Conservation (phyloP, 2,329 filamentous ascomycete genomes). For the Paramyrothecium roridum region DNA sequence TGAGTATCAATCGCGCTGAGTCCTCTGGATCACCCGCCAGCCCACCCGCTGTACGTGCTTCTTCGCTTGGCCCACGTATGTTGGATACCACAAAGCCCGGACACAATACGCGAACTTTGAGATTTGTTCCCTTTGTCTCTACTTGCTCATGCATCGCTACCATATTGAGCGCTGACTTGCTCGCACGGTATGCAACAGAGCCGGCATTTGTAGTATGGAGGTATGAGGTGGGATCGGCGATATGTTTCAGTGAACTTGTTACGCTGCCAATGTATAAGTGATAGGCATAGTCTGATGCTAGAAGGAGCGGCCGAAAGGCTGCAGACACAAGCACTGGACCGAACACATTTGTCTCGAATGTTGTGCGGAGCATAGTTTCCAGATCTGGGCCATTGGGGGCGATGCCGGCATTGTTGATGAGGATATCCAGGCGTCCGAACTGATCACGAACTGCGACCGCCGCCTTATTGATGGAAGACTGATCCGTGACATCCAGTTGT, state of each 20-base stretch:
- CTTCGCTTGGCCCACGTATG: not conserved
- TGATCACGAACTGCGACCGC: slow-evolving; percentile 18
- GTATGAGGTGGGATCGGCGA: not conserved
- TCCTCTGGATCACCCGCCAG: not conserved
- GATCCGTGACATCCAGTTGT: slow-evolving; percentile 30
- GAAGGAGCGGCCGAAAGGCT: slow-evolving; percentile 1
- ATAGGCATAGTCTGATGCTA: not conserved
- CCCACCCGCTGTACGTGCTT: not conserved
- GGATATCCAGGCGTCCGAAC: slow-evolving; percentile 33
- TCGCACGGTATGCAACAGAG: slow-evolving; percentile 1
- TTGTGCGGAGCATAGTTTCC: slow-evolving; percentile 1
- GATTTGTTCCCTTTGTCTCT: not conserved
- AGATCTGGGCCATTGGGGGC: not conserved
- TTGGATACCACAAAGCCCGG: not conserved
- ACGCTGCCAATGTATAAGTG: not conserved
- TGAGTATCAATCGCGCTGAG: not conserved
- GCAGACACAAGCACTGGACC: slow-evolving; percentile 2
- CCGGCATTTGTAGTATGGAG: not conserved
- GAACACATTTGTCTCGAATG: slow-evolving; percentile 3
- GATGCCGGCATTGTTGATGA: slow-evolving; percentile 39
- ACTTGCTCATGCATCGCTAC: not conserved
- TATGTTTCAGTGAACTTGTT: not conserved
- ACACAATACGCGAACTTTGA: not conserved
- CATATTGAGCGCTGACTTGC: slow-evolving; percentile 1
- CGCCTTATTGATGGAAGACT: slow-evolving; percentile 24